phyloP scores from a whole-genome alignment of 2,329 filamentous ascomycete species.

The Cryphonectria carpinicola region DNA sequence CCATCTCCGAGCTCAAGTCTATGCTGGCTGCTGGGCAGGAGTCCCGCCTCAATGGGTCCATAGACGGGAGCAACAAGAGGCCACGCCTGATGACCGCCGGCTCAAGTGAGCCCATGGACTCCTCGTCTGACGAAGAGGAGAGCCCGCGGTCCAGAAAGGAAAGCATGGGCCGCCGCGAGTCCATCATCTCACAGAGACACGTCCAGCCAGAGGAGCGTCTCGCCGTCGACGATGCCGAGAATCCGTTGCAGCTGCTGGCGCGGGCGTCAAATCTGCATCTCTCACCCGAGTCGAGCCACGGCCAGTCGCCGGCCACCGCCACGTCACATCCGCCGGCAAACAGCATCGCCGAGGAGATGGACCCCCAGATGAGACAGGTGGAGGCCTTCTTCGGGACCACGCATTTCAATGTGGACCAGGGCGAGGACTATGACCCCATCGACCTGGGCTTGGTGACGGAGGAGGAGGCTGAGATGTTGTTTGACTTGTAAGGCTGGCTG shows the following conservation, averaged over 20 bases:
- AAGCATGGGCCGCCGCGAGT: slow-evolving; percentile 27
- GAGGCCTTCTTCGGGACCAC: slow-evolving; percentile 70
- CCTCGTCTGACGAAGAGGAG: slow-evolving; percentile 39
- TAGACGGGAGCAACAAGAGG: slow-evolving; percentile 25
- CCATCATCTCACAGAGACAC: slow-evolving; percentile 33
- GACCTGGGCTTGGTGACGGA: slow-evolving; percentile 70
- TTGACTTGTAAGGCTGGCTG: slow-evolving; percentile 59
- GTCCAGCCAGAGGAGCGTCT: slow-evolving; percentile 53
- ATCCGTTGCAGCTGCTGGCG: slow-evolving; percentile 73
- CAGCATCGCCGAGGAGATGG: slow-evolving; percentile 36
- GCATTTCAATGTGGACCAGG: slow-evolving; percentile 65
- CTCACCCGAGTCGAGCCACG: slow-evolving; percentile 43
- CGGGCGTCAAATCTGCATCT: slow-evolving; percentile 70
- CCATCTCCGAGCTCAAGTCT: slow-evolving; percentile 48
- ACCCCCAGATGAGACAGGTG: slow-evolving; percentile 50
- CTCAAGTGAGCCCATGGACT: slow-evolving; percentile 37
- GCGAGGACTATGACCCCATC: slow-evolving; percentile 68
- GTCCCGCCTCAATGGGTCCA: slow-evolving; percentile 28
- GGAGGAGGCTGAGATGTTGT: slow-evolving; percentile 66
- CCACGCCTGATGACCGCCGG: slow-evolving; percentile 32
- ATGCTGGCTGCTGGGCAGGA: slow-evolving; percentile 41
- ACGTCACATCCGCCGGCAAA: slow-evolving; percentile 29
- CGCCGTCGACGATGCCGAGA: slow-evolving; percentile 73
- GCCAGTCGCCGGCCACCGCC: slow-evolving; percentile 27
- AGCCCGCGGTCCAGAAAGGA: slow-evolving; percentile 19